Base-by-base conservation (phyloP, 2,329 filamentous ascomycete genomes). In the Neofusicoccum ribis region DNA sequence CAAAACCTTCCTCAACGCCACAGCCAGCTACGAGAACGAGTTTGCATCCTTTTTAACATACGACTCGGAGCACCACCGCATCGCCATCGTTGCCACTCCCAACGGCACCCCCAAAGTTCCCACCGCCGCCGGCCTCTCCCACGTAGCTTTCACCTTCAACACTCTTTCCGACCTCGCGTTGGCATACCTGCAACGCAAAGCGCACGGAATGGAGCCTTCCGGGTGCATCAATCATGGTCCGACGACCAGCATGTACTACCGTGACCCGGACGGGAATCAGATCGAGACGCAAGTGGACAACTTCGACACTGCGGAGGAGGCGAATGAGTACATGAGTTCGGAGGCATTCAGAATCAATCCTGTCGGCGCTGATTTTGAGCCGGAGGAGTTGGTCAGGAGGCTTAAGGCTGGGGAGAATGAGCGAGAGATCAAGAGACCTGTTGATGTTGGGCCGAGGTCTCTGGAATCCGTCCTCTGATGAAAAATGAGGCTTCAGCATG, bases 221-320 rank as follows among this genome's bases (percentile, higher is more conserved):
- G 82, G 80, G 79, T 77, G 71, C 65, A 74, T 82, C 31, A 82
- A 84, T 68, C 82, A 85, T 68, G 82, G 83, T 3, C 74, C 76
- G 2, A 84, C 79, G 1, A 81, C 75, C 0, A 79, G 76, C 67
- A 78, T 84, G 50, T 84, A 84, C 69, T 84, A 84, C 68, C 64
- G 67, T 7, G 82, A 84, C 69, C 82, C 81, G 6, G 81, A 84
- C 68, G 80, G 81, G 8, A 84, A 83, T 70, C 67, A 72, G 68
- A 62, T 84, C 36, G 83, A 84, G 72, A 78, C 76, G 4, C 81
- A 83, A 68, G 78, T 39, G 65, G 80, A 79, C 59, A 39, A 39
- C 37, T 39, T 39, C 14, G 37, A 15, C 37, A 12, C 37, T 12
- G 6, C 14, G 37, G 37, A 39, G 31, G 80, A 80, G 36, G 77